Evolutionary conservation across 768 basidiomycete species (phyloP), one percentile per base, ranked within the genome.

Genomic region (Tylopilus sp.): DNA sequence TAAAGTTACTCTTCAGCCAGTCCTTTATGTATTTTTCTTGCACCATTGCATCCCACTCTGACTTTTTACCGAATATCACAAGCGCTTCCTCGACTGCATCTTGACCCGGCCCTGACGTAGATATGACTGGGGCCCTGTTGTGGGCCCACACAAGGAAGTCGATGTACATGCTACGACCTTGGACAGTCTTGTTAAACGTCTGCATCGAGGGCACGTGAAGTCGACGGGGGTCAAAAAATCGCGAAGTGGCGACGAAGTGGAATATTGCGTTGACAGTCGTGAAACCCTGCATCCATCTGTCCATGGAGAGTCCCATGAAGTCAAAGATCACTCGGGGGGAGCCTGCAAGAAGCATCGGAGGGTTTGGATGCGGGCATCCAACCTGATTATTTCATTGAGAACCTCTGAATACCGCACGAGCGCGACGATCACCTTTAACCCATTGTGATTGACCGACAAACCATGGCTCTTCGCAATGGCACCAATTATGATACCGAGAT

Each of bases 401-500:
- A 45, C 30, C 3, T 38, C 13, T 11, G 21, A 44, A n/a, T 44
- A 14, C 37, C 17, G 6, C 26, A 29, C 8, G 29, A 13, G 25
- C 17, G 48, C 16, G 40, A 40, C 16, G 22, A 65, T 47, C 37
- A 85, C 86, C 75, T 81, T 85, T 19, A 89, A 64, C 0, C 86
- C 87, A 38, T 79, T 74, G 22, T 67, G 69, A 6, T 80, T 79
- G 1, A 85, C 64, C 3, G 68, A 61, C 3, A 89, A 58, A 3
- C 85, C 82, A 43, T 69, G 69, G 48, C 78, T 79, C 36, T 76
- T 74, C 10, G 74, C 78, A 17, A 88, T 65, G 14, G 84, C 64
- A 11, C 82, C 79, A 44, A 89, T 66, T 16, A 89, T 85, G 80
- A 87, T 86, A 0, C 83, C 84, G 17, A 88, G 73, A 59, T 88